Evolutionary conservation across 2,329 filamentous ascomycete genomes (phyloP).

Genomic region (Alternaria hordeiaustralica): DNA sequence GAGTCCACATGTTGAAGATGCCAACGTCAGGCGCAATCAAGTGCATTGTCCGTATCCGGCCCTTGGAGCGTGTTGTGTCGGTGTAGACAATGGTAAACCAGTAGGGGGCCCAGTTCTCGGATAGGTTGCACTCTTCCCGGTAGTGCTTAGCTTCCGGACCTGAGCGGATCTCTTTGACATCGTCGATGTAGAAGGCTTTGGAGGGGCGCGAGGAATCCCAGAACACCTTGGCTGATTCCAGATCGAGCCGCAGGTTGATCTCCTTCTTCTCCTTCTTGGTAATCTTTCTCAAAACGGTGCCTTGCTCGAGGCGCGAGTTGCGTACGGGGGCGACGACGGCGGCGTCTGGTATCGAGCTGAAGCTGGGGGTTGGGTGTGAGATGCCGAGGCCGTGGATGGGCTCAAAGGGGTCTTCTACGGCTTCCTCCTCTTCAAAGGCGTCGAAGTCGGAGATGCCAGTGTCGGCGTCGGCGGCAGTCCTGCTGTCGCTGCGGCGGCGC

Average conservation of each 20-base stretch:
- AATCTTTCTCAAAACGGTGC: slow-evolving; percentile 80
- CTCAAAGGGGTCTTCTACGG: slow-evolving; percentile 54
- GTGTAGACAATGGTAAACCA: slow-evolving; percentile 94
- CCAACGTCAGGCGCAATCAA: slow-evolving; percentile 78
- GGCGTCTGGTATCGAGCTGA: slow-evolving; percentile 51
- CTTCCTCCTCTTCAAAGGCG: slow-evolving; percentile 58
- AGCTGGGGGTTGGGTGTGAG: slow-evolving; percentile 34
- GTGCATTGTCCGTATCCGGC: slow-evolving; percentile 79
- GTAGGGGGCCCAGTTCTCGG: slow-evolving; percentile 69
- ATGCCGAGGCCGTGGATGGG: slow-evolving; percentile 53
- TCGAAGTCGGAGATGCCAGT: slow-evolving; percentile 59
- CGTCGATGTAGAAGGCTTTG: slow-evolving; percentile 92
- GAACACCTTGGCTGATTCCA: slow-evolving; percentile 82
- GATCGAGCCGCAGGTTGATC: slow-evolving; percentile 80
- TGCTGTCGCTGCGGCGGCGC: slow-evolving; percentile 87
- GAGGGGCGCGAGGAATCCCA: slow-evolving; percentile 82
- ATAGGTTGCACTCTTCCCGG: slow-evolving; percentile 78
- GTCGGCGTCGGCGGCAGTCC: slow-evolving; percentile 64
- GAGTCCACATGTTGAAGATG: slow-evolving; percentile 79
- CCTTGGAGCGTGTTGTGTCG: slow-evolving; percentile 77
- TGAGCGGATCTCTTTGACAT: slow-evolving; percentile 88
- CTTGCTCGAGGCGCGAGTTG: slow-evolving; percentile 76
- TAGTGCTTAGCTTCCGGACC: slow-evolving; percentile 88
- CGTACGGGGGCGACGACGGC: slow-evolving; percentile 71
- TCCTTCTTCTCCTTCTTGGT: slow-evolving; percentile 79